Base-by-base conservation (phyloP, 305 asterid species). In the Fraxinus ornus region DNA sequence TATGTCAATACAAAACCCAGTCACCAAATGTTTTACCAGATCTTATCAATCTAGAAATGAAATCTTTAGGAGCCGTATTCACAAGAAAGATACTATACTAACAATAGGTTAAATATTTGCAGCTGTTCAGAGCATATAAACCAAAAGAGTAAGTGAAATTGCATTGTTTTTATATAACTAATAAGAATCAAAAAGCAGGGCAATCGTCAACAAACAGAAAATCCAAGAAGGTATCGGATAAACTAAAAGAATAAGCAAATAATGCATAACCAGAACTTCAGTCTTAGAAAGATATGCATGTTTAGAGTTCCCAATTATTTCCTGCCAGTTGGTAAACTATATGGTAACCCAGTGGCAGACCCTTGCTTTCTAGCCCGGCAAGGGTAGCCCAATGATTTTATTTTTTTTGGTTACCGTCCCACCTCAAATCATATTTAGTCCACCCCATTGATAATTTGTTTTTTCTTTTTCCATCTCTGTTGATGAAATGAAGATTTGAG, bases 121-220 rank as follows among this genome's bases (percentile, higher is more conserved):
- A 55, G 82, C 83, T 36, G 21, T 13, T n/a, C 72, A 75, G 83
- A 55, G 79, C 76, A 64, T 57, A 78, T 82, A 76, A 33, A 74
- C 82, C 75, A 49, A 26, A 49, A 49, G 57, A 44, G 77, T 41
- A 71, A 19, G 32, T 22, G 71, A 62, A 62, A 62, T 62, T 21
- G 71, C 71, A 62, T 22, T 10, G 33, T 24, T 78, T 57, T 77
- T 64, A 77, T 19, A 44, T 10, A 76, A 24, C 22, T 32, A 19
- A 21, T 75, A 80, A 52, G 77, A 24, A 64, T 64, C 33, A 24
- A 64, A 64, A 64, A 9, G 72, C n/a, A 64, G 72, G 33, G 35
- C 2, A 64, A 64, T 64, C 32, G 41, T 32, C 49, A 49, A 19
- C 19, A 28, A 37, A 79, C 60, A 85, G 28, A 37, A 32, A 75